Evolutionary conservation across 768 basidiomycete species (phyloP).

Genomic region (Tricholoma furcatifolium): DNA sequence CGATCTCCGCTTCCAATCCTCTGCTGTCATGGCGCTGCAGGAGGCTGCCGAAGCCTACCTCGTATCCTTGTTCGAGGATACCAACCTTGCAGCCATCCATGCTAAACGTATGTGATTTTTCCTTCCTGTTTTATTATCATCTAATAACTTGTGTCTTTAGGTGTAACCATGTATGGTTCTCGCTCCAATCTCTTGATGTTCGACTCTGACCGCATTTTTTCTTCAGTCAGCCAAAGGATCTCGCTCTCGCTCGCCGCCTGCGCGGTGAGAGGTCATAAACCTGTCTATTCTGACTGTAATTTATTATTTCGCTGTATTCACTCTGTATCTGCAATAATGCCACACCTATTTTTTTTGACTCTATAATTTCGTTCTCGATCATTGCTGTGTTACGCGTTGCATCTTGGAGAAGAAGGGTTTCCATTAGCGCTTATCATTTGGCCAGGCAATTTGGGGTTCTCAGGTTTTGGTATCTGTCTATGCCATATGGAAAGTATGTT

Average conservation of each 20-base stretch:
- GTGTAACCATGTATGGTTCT: conserved; percentile 20
- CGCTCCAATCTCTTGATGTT: neutral
- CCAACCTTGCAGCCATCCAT: conserved; percentile 22
- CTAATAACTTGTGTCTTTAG: conserved; percentile 6
- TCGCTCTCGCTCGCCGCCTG: conserved; percentile 21
- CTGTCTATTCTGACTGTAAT: neutral
- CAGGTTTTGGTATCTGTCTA: no score
- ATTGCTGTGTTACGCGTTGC: neutral
- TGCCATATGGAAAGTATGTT: conserved; percentile 8
- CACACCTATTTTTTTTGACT: neutral
- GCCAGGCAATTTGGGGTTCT: no score
- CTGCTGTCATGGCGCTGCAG: conserved; percentile 22
- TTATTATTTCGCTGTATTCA: conserved; percentile 8
- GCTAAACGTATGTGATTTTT: conserved; percentile 16
- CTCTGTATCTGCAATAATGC: conserved; percentile 13
- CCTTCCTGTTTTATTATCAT: neutral
- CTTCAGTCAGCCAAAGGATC: conserved; percentile 20
- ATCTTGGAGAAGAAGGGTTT: neutral
- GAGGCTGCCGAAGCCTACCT: conserved; percentile 22
- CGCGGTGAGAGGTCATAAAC: conserved; percentile 20
- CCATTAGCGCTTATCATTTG: no score
- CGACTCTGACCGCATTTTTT: conserved; percentile 3
- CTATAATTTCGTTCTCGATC: neutral
- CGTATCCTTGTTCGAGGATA: conserved; percentile 20
- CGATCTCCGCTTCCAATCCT: conserved; percentile 23